Evolutionary conservation across 2,329 filamentous ascomycete species (phyloP), one percentile per base, ranked within the genome.

Genomic region (Colletotrichum musicola): DNA sequence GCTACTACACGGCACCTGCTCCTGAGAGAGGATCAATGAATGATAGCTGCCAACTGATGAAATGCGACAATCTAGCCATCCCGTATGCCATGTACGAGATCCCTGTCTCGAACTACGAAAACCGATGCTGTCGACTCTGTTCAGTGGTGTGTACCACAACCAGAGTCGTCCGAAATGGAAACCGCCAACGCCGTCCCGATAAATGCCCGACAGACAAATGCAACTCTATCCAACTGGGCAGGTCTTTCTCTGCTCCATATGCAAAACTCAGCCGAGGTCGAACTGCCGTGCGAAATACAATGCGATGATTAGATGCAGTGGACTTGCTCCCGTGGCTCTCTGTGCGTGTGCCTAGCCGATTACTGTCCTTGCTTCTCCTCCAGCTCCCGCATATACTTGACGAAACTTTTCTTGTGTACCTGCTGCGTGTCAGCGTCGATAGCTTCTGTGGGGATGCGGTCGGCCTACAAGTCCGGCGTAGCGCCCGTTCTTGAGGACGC

Each of bases 381-480:
- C 53, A 95, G 82, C 76, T 97, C 92, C 73, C 95, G 93, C 80
- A 97, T 92, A 77, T 97, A 98, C 79, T 93, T 95, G 68, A 97
- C 95, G 82, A 99, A 98, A 4, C 90, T 91, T 84, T 99, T 99
- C 84, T 98, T 98, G 80, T 99, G 96, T 58, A 92, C 88, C 91
- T 93, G 44, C 54, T 18, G 61, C 70, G 56, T 73, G 71, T 73
- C 70, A 65, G 44, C 13, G 3, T 35, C 3, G 2, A 13, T 50
- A 30, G 6, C 4, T 25, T 40, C 18, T 18, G 46, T 22, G 2
- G 18, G 1, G 2, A 13, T 4, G 4, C 38, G 47, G 7, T 35
- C 7, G 12, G 82, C 90, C 83, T 79, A 97, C 94, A 85, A 99
- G 88, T 71, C 96, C 96, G 2, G 92, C 93, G 80, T 93, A 99